Evolutionary conservation across 1,139 yeast genomes (phyloP).

Genomic region (Suhomyces bokatorum): DNA sequence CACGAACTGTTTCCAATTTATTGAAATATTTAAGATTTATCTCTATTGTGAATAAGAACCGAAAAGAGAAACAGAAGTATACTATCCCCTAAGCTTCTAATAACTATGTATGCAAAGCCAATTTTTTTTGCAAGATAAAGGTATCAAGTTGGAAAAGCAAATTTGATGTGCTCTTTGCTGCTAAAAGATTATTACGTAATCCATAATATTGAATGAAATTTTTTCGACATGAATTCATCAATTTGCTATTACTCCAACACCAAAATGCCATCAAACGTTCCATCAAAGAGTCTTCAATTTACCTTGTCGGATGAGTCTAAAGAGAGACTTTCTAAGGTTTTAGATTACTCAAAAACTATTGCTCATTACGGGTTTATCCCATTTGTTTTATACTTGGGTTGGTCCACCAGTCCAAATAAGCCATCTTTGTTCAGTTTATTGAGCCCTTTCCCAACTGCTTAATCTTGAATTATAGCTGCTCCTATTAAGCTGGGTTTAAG

Average conservation of each 20-base stretch:
- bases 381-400: slow-evolving; percentile 87
- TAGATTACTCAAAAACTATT: slow-evolving; percentile 81
- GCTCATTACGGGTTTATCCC: slow-evolving; percentile 98
- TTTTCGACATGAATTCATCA: slow-evolving; percentile 2
- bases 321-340: slow-evolving; percentile 83
- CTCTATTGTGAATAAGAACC: no score
- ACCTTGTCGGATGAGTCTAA: slow-evolving; percentile 68
- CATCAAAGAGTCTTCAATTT: slow-evolving; percentile 30
- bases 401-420: slow-evolving; percentile 82
- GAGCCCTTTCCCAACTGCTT: slow-evolving; percentile 77
- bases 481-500: not conserved
- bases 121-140: no score
- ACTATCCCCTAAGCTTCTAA: no score
- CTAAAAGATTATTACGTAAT: slow-evolving; percentile 1
- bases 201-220: slow-evolving; percentile 1
- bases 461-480: not conserved
- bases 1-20: no score
- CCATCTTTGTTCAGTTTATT: slow-evolving; percentile 78
- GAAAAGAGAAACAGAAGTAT: no score
- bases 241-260: not conserved
- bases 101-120: no score
- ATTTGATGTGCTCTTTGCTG: not conserved
- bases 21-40: no score
- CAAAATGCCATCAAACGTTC: slow-evolving; percentile 12
- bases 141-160: no score